Evolutionary conservation across 1,284 basidiomycete genomes (phyloP).

Genomic region (Mixia osmundae): DNA sequence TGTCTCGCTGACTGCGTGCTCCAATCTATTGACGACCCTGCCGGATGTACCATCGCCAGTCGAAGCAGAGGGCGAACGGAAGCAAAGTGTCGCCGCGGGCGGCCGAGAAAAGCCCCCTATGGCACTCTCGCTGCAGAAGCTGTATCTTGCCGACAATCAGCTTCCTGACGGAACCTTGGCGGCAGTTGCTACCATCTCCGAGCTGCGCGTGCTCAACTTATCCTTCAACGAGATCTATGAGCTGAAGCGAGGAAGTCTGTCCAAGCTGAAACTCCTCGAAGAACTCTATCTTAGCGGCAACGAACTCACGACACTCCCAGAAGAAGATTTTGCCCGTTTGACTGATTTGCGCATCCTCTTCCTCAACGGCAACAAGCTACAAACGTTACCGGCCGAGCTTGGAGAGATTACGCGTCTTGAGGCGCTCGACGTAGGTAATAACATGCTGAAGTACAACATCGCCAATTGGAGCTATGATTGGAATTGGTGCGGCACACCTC

Average conservation of each 20-base stretch:
- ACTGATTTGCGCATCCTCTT: conserved; percentile 48
- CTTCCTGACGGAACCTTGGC: conserved; percentile 61
- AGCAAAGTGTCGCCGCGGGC: conserved; percentile 13
- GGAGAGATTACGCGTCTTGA: conserved; percentile 56
- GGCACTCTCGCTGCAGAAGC: conserved; percentile 42
- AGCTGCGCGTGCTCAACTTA: conserved; percentile 63
- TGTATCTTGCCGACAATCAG: conserved; percentile 76
- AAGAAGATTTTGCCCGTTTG: conserved; percentile 56
- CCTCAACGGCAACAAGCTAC: conserved; percentile 82
- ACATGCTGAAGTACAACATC: conserved; percentile 89
- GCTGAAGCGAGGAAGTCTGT: conserved; percentile 52
- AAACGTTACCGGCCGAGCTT: conserved; percentile 75
- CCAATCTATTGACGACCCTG: conserved; percentile 59
- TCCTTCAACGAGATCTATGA: conserved; percentile 92
- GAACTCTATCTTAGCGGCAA: conserved; percentile 88
- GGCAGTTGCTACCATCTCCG: conserved; percentile 45
- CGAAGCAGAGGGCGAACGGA: conserved; percentile 17
- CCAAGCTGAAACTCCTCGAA: conserved; percentile 41
- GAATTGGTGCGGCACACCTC: conserved; percentile 55
- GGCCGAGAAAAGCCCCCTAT: conserved; percentile 40
- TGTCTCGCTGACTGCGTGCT: conserved; percentile 56
- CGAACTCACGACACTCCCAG: conserved; percentile 66
- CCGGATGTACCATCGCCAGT: conserved; percentile 33
- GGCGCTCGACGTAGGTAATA: conserved; percentile 81
- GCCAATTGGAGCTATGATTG: conserved; percentile 98